These are phyloP conservation scores for Phylloporus rhodoxanthus DNA, from an alignment of 768 basidiomycete species.

Conservation along the genomic window DNA sequence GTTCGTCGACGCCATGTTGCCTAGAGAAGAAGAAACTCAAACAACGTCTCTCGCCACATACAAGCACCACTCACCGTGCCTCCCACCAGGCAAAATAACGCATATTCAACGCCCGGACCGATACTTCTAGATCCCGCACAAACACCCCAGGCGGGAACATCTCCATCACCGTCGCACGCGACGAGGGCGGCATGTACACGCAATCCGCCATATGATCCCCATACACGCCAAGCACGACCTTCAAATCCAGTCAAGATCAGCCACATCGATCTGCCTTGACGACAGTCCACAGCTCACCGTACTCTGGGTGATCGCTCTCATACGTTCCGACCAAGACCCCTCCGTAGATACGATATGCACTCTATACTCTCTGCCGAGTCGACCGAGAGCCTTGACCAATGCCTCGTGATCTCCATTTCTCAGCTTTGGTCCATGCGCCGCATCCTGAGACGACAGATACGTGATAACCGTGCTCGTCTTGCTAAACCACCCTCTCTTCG, in stretches of 20 bases:
- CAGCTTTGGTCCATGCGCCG: slow-evolving; percentile 45
- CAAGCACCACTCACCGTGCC: slow-evolving; percentile 23
- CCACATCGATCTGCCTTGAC: slow-evolving; percentile 1
- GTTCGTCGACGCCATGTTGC: slow-evolving; percentile 28
- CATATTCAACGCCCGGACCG: slow-evolving; percentile 48
- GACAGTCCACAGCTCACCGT: slow-evolving; percentile 42
- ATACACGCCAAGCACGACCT: slow-evolving; percentile 60
- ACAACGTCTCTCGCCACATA: background rate
- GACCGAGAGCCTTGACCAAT: slow-evolving; percentile 52
- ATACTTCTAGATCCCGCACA: slow-evolving; percentile 54
- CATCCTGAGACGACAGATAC: slow-evolving; percentile 62
- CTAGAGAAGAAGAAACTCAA: slow-evolving; percentile 20
- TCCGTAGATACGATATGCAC: slow-evolving; percentile 48
- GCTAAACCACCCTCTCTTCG: slow-evolving; percentile 10
- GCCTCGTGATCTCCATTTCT: slow-evolving; percentile 50
- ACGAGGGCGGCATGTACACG: slow-evolving; percentile 60
- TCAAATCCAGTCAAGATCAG: background rate
- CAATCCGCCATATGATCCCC: slow-evolving; percentile 61
- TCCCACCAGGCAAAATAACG: slow-evolving; percentile 58
- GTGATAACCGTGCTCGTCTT: slow-evolving; percentile 49
- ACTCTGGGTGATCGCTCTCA: slow-evolving; percentile 61
- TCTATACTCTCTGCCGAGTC: slow-evolving; percentile 51
- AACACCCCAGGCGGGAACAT: slow-evolving; percentile 68
- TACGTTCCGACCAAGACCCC: slow-evolving; percentile 55
- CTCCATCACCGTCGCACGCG: slow-evolving; percentile 65